Evolutionary conservation across 2,329 filamentous ascomycete species (phyloP).

Genomic region (Neoascochyta sp.): DNA sequence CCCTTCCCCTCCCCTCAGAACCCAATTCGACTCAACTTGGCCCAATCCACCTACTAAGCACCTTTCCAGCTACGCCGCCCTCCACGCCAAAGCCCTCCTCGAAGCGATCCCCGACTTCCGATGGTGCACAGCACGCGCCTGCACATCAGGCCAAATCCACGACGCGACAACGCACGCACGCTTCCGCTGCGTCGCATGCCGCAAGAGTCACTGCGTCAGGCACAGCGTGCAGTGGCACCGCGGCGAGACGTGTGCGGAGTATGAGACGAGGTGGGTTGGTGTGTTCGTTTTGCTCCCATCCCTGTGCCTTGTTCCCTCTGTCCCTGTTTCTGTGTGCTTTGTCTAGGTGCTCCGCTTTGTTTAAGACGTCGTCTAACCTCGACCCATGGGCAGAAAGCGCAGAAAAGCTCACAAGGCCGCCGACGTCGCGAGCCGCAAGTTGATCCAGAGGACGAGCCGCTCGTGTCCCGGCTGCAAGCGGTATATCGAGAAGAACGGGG

Average conservation of each 20-base stretch:
- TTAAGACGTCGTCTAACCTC: constrained; percentile 1
- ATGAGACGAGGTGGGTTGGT: constrained; percentile 35
- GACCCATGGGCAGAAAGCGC: constrained; percentile 17
- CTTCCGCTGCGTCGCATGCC: constrained; percentile 39
- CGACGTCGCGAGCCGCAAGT: constrained; percentile 26
- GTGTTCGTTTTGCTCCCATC: no score
- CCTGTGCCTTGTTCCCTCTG: background rate
- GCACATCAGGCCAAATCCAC: constrained; percentile 54
- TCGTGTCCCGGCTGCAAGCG: constrained; percentile 40
- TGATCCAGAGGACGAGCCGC: constrained; percentile 34
- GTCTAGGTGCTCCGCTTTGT: background rate
- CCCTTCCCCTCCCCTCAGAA: no score
- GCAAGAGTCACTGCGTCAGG: constrained; percentile 35
- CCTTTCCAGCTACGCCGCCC: constrained; percentile 37
- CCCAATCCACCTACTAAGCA: background rate
- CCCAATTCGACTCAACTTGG: no score
- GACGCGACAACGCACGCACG: constrained; percentile 41
- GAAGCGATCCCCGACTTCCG: constrained; percentile 47
- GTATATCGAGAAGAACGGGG: constrained; percentile 40
- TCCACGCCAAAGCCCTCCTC: constrained; percentile 46
- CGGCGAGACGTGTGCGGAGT: constrained; percentile 40
- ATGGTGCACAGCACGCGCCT: constrained; percentile 52
- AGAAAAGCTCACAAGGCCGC: constrained; percentile 25
- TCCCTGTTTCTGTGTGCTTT: background rate
- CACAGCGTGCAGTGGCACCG: constrained; percentile 39